Evolutionary conservation across 164 flowering plant species (phyloP).

Genomic region (Umbellularia californica): DNA sequence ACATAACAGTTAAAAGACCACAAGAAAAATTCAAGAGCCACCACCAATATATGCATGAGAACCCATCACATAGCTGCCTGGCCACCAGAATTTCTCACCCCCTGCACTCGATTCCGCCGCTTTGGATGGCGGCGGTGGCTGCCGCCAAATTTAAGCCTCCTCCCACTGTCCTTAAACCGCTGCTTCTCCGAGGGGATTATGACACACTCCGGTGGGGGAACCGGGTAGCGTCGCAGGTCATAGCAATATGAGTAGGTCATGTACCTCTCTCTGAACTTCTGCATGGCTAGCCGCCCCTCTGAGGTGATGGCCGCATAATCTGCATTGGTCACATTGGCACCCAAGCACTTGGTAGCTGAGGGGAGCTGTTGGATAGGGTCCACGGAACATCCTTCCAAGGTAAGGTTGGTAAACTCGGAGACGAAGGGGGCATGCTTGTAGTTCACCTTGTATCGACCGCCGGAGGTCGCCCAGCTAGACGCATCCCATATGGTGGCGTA

Average conservation of each 20-base stretch:
- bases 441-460: slow-evolving; percentile 70
- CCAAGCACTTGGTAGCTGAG: slow-evolving; percentile 20
- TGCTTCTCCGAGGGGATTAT: slow-evolving; percentile 40
- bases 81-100: neutral
- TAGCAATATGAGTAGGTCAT: slow-evolving; percentile 89
- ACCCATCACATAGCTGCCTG: neutral
- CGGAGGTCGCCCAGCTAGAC: slow-evolving; percentile 84
- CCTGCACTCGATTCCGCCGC: neutral
- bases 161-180: slow-evolving; percentile 60
- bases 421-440: slow-evolving; percentile 76
- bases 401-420: slow-evolving; percentile 55
- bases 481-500: slow-evolving; percentile 99
- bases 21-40: too few relatives aligned
- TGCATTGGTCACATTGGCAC: slow-evolving; percentile 20
- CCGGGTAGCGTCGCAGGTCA: slow-evolving; percentile 58
- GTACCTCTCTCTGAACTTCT: slow-evolving; percentile 50
- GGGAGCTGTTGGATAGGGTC: slow-evolving; percentile 53
- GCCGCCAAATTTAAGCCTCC: slow-evolving; percentile 35
- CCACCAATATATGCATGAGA: neutral
- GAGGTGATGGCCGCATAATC: slow-evolving; percentile 47
- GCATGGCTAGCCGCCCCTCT: slow-evolving; percentile 44
- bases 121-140: neutral
- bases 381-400: slow-evolving; percentile 58
- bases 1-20: too few relatives aligned
- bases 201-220: slow-evolving; percentile 76